A percentile compares a stretch with the other conserved stretches of the same genome.
phyloP scores from a whole-genome alignment of 306 rosid genomes.

The Albizia julibrissin region DNA sequence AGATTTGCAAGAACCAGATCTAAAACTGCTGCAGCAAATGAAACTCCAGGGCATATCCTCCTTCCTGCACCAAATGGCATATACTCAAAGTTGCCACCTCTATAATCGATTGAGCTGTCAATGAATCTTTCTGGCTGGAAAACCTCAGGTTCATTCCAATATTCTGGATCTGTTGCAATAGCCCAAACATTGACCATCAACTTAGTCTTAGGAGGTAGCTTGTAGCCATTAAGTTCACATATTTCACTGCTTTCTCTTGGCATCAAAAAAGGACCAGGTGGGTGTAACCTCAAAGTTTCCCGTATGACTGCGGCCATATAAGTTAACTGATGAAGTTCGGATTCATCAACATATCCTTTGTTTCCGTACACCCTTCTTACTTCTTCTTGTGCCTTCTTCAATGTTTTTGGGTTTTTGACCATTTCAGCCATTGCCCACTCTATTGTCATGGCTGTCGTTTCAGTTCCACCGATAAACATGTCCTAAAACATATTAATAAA shows the following conservation, averaged over 20 bases:
- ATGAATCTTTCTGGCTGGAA: too few relatives aligned
- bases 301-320: background rate
- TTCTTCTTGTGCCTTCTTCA: background rate
- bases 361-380: background rate
- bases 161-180: background rate
- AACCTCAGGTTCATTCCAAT: background rate
- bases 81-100: too few relatives aligned
- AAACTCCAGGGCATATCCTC: too few relatives aligned
- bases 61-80: too few relatives aligned
- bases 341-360: background rate
- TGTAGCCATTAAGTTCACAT: background rate
- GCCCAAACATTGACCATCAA: background rate
- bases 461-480: background rate
- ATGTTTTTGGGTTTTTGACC: background rate
- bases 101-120: too few relatives aligned
- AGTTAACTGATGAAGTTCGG: background rate
- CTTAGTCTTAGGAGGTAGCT: background rate
- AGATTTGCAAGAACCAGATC: background rate
- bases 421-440: background rate
- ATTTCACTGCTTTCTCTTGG: background rate
- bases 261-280: background rate
- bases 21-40: background rate
- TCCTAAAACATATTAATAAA: background rate
- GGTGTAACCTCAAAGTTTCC: constrained; percentile 19
- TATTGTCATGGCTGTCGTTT: background rate